Evolutionary conservation across 352 stramenopile genomes (phyloP), one percentile per base, ranked within the genome.

Genomic region (Globisporangium uncinulatum): DNA sequence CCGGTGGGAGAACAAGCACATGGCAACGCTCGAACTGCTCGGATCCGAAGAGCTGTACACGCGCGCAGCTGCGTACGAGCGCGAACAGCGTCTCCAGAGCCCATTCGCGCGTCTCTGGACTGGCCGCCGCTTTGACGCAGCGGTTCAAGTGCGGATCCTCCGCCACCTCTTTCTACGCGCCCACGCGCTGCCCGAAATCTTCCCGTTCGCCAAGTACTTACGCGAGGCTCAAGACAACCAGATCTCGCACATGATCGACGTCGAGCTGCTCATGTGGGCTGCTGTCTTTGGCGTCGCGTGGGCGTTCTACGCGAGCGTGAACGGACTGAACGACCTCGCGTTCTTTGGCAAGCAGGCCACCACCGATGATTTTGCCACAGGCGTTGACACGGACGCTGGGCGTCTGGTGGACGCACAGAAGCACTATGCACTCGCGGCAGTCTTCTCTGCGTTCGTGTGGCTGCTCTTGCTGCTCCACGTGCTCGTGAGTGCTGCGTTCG

Each of bases 231-330:
- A 89, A 59, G 79, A 86, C n/a, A 86, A 82, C 56, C 81, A 92
- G 56, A 87, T 92, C 57, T 80, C 71, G 11, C 69, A 92, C 59
- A 81, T 92, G 70, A 87, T 92, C 46, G 79, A 92, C 39, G 73
- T 92, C 6, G 63, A 89, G 32, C 66, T 86, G 14, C 73, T 73
- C 7, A 87, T 74, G 66, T 92, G 75, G 78, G n/a, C 86, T 0
- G 29, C 86, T 6, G 57, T 88, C 8, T 64, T 88, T 0, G 36
- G 58, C 19, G 63, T 84, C 9, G 71, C 73, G 0, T 88, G 75
- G 71, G 55, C 29, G 0, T 59, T 85, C 52, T 69, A 78, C 19
- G 57, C 57, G 43, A 67, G 63, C 0, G 52, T 66, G 8, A 48
- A 66, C 6, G 11, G 20, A 9, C 20, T 72, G 1, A 29, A 69